Base-by-base conservation (phyloP, 1,284 basidiomycete species). In the Trichosporon asahii region DNA sequence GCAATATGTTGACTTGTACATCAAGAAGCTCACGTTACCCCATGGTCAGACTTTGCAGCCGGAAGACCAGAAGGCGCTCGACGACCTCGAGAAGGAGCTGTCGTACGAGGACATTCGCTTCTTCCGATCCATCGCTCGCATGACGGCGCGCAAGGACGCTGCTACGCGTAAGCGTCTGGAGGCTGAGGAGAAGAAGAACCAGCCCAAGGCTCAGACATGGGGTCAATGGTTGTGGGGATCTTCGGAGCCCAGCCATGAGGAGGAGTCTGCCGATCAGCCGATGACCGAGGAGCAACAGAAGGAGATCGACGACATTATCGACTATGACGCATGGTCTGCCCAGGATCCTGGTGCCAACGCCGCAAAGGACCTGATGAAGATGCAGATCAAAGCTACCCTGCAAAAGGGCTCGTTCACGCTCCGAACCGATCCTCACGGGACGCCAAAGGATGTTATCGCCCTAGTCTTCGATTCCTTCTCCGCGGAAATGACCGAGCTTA, bases 81-180 rank as follows among this genome's bases (percentile, higher is more conserved):
- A 89, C 64, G 86, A 85, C 0, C 85, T 99, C 66, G 98, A 99
- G 81, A 85, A 83, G 75, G 93, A 93, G 79, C 86, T 99, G 12
- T 88, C 89, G 0, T 99, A 98, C 79, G 94, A 98, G 80, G 97
- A 99, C 77, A 92, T 99, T 67, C 91, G 97, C 12, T 98, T 98
- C 84, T 99, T 98, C 85, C 90, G 97, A 27, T 98, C 95, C 3
- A 94, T 99, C 71, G 94, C 95, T 0, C 90, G 94, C 8, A 94
- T 93, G 7, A 90, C 91, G 75, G 85, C 98, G 18, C 90, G 91
- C 75, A 95, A 97, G 79, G 94, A 99, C 77, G 86, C 89, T 37
- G 91, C 88, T 1, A 85, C 90, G 29, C 87, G 88, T 63, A 88
- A 88, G 77, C 87, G 86, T 70, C 82, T 92, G 8, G 90, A 93